A percentile compares a stretch with the other conserved stretches of the same genome.
These are phyloP conservation scores for Mycotypha africana DNA, from an alignment of 371 early-diverging fungal genomes.

Conservation along the genomic window DNA sequence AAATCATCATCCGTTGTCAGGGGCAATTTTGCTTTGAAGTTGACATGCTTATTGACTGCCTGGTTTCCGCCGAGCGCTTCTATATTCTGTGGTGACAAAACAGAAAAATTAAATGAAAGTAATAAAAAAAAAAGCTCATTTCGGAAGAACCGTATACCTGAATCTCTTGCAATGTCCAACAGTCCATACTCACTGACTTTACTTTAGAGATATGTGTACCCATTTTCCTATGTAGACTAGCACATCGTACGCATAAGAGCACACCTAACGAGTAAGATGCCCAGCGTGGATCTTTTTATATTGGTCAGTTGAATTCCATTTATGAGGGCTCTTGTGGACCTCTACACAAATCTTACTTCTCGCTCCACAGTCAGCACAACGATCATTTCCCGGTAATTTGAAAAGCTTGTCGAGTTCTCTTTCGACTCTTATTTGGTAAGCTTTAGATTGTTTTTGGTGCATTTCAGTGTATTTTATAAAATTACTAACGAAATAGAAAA, in stretches of 20 bases:
- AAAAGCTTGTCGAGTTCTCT: slow-evolving; percentile 64
- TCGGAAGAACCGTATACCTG: slow-evolving; percentile 43
- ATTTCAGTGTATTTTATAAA: no score
- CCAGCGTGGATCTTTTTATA: slow-evolving; percentile 94
- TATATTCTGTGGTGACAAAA: no score
- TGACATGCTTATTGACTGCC: slow-evolving; percentile 68
- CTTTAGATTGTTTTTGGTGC: slow-evolving; percentile 34
- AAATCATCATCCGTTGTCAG: slow-evolving; percentile 56
- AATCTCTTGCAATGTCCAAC: slow-evolving; percentile 92
- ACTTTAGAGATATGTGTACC: slow-evolving; percentile 94
- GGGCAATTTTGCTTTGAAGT: slow-evolving; percentile 63
- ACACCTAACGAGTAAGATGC: slow-evolving; percentile 91
- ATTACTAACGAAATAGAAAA: no score
- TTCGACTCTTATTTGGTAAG: slow-evolving; percentile 42
- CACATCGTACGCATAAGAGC: slow-evolving; percentile 93
- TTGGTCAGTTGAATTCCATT: not conserved
- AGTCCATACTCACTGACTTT: slow-evolving; percentile 87
- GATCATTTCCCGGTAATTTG: slow-evolving; percentile 68
- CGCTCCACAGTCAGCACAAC: slow-evolving; percentile 77
- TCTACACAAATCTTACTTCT: slow-evolving; percentile 77
- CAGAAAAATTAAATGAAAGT: slow-evolving; percentile 4
- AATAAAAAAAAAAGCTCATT: not conserved
- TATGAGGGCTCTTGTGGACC: no score
- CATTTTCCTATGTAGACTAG: slow-evolving; percentile 86
- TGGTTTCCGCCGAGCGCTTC: slow-evolving; percentile 72